Conservation (phyloP, 305 asterid species). For the Fraxinus xanthoxyloides region DNA sequence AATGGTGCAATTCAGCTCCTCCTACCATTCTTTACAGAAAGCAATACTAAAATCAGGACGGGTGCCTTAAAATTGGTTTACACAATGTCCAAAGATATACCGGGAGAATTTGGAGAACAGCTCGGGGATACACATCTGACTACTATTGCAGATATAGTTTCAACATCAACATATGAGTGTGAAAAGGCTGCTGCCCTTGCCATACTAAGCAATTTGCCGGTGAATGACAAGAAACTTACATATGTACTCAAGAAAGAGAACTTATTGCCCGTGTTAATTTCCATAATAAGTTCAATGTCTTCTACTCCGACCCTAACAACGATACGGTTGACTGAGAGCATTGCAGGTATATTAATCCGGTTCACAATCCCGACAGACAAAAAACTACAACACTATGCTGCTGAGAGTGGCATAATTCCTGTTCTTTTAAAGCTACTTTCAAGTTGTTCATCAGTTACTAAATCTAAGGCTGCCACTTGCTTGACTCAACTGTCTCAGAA, state of each 20-base stretch:
- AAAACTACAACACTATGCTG: constrained; percentile 59
- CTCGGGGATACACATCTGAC: constrained; percentile 42
- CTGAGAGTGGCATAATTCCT: constrained; percentile 50
- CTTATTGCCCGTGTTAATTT: constrained; percentile 44
- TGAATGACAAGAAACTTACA: constrained; percentile 50
- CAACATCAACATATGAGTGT: constrained; percentile 36
- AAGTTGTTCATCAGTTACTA: constrained; percentile 43
- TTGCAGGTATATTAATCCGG: constrained; percentile 51
- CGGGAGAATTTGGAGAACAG: constrained; percentile 51
- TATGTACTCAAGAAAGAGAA: constrained; percentile 49
- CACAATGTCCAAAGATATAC: constrained; percentile 43
- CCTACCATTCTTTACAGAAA: constrained; percentile 53
- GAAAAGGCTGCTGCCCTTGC: constrained; percentile 73
- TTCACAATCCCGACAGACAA: constrained; percentile 63
- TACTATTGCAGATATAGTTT: constrained; percentile 34
- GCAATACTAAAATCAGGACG: constrained; percentile 29
- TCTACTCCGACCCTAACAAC: constrained; percentile 23
- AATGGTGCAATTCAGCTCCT: constrained; percentile 67
- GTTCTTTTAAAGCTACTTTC: constrained; percentile 56
- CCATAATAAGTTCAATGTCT: constrained; percentile 27
- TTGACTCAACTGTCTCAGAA: constrained; percentile 70
- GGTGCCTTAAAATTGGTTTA: constrained; percentile 52
- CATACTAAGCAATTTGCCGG: constrained; percentile 59
- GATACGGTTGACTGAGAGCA: constrained; percentile 43
- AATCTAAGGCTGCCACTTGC: constrained; percentile 57